Base-by-base conservation (phyloP, 805 yeast genomes). In the Debaryomyces tyrocola region DNA sequence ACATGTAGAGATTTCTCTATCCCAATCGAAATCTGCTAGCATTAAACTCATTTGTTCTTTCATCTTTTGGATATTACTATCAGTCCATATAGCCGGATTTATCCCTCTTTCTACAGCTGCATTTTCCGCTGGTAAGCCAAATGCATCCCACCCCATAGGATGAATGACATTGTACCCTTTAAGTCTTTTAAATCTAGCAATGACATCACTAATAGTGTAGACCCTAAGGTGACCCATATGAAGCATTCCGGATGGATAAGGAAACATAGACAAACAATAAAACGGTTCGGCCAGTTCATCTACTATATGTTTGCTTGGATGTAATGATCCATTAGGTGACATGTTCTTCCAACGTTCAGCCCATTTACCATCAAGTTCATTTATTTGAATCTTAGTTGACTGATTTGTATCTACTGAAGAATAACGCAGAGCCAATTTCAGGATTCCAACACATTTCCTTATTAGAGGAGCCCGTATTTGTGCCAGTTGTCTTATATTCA, bases 111-210 rank as follows among this genome's bases (percentile, higher is more conserved):
- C 96, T 27, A 90, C 84, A 0, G 99, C 99, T 0, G 99, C 99
- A 64, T 94, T 94, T 63, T 94, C 99, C 0, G 99, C 99, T 0
- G 99, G 99, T 21, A 94, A 73, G 0, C 99, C 99, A 74, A 94
- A 94, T 0, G 98, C 96, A 72, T 94, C 99, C 97, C 97, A 94
- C 0, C 99, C 99, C 96, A 94, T 91, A 0, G 98, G 97, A 61
- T 94, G 96, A 2, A 92, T 74, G 11, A 92, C 96, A 33, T 83
- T 69, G 54, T 75, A 78, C 1, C 97, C 97, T 42, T 78, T 79
- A 67, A 88, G 77, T 52, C 94, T 73, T 53, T 88, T 79, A 63
- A 79, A 92, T 53, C 98, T 73, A 1, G 96, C 78, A 34, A 94
- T 61, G 2, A 83, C 85, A 64, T 94, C 99, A 55, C 91, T 83